A percentile compares a stretch with the other conserved stretches of the same genome.
Conservation (phyloP, 2,329 filamentous ascomycete genomes). For the Alternaria arborescens region DNA sequence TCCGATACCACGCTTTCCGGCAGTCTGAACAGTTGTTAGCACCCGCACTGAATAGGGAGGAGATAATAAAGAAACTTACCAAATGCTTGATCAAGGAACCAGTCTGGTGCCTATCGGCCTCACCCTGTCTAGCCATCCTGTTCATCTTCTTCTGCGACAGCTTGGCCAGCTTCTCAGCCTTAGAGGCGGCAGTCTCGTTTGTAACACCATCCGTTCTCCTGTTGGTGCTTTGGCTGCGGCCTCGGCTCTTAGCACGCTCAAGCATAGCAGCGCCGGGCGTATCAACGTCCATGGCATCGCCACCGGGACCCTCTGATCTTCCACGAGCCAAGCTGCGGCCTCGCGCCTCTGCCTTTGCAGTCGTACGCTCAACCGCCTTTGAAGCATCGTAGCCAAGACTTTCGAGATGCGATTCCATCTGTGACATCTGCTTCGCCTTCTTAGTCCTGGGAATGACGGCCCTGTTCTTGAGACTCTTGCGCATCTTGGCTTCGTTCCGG, state of each 20-base stretch:
- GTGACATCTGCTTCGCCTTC: constrained; percentile 80
- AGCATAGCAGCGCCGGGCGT: constrained; percentile 47
- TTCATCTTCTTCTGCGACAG: constrained; percentile 98
- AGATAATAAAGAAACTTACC: constrained; percentile 64
- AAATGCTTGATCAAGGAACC: constrained; percentile 88
- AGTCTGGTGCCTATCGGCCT: constrained; percentile 89
- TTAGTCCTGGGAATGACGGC: constrained; percentile 88
- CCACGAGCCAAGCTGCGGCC: constrained; percentile 74
- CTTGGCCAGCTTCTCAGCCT: constrained; percentile 88
- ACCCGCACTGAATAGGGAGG: not conserved
- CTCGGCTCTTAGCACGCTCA: constrained; percentile 74
- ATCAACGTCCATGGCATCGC: constrained; percentile 76
- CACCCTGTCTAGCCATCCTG: constrained; percentile 94
- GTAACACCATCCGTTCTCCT: constrained; percentile 80
- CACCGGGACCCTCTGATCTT: constrained; percentile 61
- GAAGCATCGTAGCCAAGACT: constrained; percentile 85
- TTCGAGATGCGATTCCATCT: constrained; percentile 87
- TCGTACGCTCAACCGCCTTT: constrained; percentile 75
- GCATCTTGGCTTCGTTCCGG: constrained; percentile 92
- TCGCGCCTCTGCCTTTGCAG: constrained; percentile 67
- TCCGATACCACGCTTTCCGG: constrained; percentile 92
- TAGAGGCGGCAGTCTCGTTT: constrained; percentile 70
- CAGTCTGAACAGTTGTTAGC: constrained; percentile 63
- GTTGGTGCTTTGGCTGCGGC: constrained; percentile 71
- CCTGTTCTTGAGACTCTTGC: constrained; percentile 96